Base-by-base conservation (phyloP, 176 grass and related monocot genomes). In the Cenchrus americanus region DNA sequence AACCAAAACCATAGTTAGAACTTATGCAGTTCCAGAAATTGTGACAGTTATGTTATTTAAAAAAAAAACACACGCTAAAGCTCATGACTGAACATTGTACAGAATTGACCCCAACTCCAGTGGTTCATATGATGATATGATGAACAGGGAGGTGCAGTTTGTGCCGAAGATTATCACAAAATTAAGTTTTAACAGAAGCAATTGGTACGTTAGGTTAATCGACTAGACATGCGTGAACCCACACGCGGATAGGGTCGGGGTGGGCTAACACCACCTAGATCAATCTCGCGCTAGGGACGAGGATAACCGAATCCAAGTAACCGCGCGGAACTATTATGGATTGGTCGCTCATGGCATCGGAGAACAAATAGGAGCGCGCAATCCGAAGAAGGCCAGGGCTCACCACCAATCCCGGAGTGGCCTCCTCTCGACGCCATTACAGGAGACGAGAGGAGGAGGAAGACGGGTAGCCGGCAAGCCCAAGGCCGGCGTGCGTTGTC, bases 391-490 rank as follows among this genome's bases (percentile, higher is more conserved):
- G 57, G 78, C 47, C 82, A 82, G 88, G 73, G 79, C 79, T 86
- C 81, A 90, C 88, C 88, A 5, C 65, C 42, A 11, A 73, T 69
- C 34, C 78, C 88, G 50, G 83, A 81, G 8, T 50, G 66, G 32
- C 77, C 73, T 30, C 83, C 88, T 34, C 88, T 86, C 66, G 79
- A 86, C 48, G 88, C 67, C 83, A 86, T 86, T 49, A 69, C 27
- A 43, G 66, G 1, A 3, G 83, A 69, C 44, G 47, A 30, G 64
- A 19, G 30, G 87, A 14, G 76, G 69, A 15, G 48, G 10, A 30
- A 0, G 62, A 0, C 10, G n/a, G 32, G 21, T 3, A 42, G 11
- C 21, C 21, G 64, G 9, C 1, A 26, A 55, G 61, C 43, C 8
- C 43, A 1, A 44, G 70, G 54, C 67, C 51, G 51, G 76, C 76